These are phyloP conservation scores for Apiospora malaysiana DNA, from an alignment of 2,329 filamentous ascomycete species.

Conservation along the genomic window DNA sequence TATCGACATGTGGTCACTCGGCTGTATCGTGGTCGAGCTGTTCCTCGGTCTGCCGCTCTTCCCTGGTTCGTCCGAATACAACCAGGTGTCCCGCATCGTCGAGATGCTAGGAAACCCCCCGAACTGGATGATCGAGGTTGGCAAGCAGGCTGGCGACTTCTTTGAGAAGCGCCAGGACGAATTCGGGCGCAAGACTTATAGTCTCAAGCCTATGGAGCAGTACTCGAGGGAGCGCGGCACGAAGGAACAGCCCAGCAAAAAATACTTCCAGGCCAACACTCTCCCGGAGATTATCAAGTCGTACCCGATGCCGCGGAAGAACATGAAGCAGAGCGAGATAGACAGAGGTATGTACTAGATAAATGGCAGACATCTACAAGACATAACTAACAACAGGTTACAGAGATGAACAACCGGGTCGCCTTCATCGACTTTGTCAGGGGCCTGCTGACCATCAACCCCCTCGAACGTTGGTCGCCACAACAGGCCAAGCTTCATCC, in stretches of 20 bases:
- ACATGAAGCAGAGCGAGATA: conserved; percentile 97
- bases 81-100: conserved; percentile 94
- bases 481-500: conserved; percentile 97
- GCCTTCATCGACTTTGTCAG: conserved; percentile 99
- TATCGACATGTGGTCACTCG: conserved; percentile 99
- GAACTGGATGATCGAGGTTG: conserved; percentile 99
- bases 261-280: conserved; percentile 95
- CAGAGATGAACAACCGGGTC: conserved; percentile 98
- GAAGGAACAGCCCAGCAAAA: conserved; percentile 99
- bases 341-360: conserved; percentile 75
- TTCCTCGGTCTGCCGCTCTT: conserved; percentile 95
- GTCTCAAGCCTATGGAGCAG: conserved; percentile 96
- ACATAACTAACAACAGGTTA: conserved; percentile 28
- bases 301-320: conserved; percentile 98
- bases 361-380: conserved; percentile 20
- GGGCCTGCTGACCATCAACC: conserved; percentile 91
- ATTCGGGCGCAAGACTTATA: conserved; percentile 87
- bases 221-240: conserved; percentile 94
- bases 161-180: conserved; percentile 94
- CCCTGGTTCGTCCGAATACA: conserved; percentile 97
- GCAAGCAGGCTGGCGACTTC: conserved; percentile 96
- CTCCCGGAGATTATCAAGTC: conserved; percentile 96
- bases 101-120: conserved; percentile 97
- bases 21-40: conserved; percentile 96
- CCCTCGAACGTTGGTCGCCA: conserved; percentile 94